These are phyloP conservation scores for Grosmannia serpens DNA, from an alignment of 2,329 filamentous ascomycete genomes.

Conservation along the genomic window DNA sequence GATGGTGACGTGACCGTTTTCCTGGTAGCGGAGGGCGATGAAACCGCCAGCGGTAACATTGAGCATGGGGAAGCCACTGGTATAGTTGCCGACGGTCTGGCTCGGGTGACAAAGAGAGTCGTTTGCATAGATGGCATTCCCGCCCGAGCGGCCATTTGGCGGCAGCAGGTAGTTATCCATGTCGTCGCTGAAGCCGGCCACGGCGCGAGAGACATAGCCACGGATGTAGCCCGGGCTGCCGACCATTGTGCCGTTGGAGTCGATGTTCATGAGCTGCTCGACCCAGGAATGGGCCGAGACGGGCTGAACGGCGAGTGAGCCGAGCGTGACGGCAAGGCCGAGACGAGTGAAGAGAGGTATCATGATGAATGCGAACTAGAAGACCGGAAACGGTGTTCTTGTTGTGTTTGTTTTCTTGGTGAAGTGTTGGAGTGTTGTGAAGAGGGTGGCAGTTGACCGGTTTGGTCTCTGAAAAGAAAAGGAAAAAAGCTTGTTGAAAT, in stretches of 20 bases:
- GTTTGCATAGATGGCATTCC: slow-evolving; percentile 33
- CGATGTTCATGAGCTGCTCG: slow-evolving; percentile 62
- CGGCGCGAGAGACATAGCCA: slow-evolving; percentile 49
- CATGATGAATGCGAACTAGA: no score
- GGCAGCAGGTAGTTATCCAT: slow-evolving; percentile 55
- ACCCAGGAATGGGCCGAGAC: slow-evolving; percentile 66
- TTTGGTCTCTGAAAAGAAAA: no score
- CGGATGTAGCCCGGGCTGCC: slow-evolving; percentile 65
- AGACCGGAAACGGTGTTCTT: neutral
- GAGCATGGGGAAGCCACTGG: slow-evolving; percentile 50
- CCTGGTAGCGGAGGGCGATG: slow-evolving; percentile 56
- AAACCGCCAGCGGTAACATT: slow-evolving; percentile 47
- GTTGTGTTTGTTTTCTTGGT: neutral
- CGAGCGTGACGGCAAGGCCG: neutral
- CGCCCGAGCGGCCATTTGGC: slow-evolving; percentile 31
- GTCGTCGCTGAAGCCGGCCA: slow-evolving; percentile 43
- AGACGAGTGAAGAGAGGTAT: neutral
- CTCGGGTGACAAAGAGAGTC: slow-evolving; percentile 52
- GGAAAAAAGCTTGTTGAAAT: no score
- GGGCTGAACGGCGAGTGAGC: slow-evolving; percentile 9
- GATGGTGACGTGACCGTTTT: slow-evolving; percentile 65
- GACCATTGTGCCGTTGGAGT: slow-evolving; percentile 60
- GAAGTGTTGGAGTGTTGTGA: no score
- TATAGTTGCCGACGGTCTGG: slow-evolving; percentile 50
- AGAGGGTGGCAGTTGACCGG: no score